Base-by-base conservation (phyloP, 768 basidiomycete species). In the Roridomyces roridus region DNA sequence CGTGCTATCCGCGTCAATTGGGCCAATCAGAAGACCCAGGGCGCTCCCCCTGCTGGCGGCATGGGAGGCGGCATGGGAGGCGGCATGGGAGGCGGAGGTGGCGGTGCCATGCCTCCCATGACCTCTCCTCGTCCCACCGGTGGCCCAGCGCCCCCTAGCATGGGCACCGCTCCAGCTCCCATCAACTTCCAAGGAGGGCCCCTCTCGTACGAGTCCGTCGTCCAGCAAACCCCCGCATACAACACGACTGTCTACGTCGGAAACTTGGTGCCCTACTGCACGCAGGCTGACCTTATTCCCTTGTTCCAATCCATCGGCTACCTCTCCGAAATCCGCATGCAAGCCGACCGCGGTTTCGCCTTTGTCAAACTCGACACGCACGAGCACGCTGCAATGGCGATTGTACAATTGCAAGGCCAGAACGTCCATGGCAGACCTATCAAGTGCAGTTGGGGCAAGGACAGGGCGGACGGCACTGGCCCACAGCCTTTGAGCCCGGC, bases 21-120 rank as follows among this genome's bases (percentile, higher is more conserved):
- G 96, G 97, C 97, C 50, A 98, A 98, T 78, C 96, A 98, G 77
- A 98, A 98, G 80, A 98, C 96, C 17, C 94, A 96, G 74, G 92
- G 87, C 53, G 77, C 74, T 24, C 76, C 78, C n/a, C n/a, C n/a
- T n/a, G n/a, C n/a, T n/a, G n/a, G n/a, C n/a, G n/a, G n/a, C n/a
- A n/a, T n/a, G n/a, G n/a, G n/a, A n/a, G n/a, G n/a, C n/a, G n/a
- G n/a, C n/a, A n/a, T n/a, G n/a, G n/a, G n/a, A n/a, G n/a, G n/a
- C n/a, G n/a, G n/a, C n/a, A n/a, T n/a, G n/a, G n/a, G n/a, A 43
- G 67, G 71, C 46, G 49, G 65, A 12, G 61, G 64, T 18, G 62
- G 67, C 31, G 68, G 65, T 21, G 62, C 44, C 15, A 58, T 58
- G 57, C 44, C 56, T 31, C n/a, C 52, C 35, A 63, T 63, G 61